Evolutionary conservation across 2,329 filamentous ascomycete genomes (phyloP).

Genomic region (Parascedosporium putredinis): DNA sequence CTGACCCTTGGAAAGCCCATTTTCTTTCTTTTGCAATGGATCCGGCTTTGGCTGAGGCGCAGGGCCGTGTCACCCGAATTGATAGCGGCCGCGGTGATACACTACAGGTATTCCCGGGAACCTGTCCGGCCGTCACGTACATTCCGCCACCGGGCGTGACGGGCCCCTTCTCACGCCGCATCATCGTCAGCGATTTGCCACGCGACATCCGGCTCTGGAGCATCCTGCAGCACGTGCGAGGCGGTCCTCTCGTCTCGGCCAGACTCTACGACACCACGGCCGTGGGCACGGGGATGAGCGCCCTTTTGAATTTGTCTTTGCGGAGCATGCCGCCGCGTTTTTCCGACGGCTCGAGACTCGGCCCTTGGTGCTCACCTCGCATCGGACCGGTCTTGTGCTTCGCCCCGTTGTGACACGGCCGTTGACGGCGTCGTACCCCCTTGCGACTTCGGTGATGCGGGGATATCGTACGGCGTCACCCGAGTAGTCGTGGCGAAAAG

Average conservation of each 20-base stretch:
- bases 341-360: neutral
- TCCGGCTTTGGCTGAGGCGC: no score
- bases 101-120: no score
- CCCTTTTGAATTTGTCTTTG: constrained; percentile 1
- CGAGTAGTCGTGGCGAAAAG: neutral
- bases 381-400: neutral
- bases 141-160: neutral
- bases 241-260: constrained; percentile 1
- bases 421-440: neutral
- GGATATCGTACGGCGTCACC: neutral
- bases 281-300: neutral
- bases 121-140: neutral
- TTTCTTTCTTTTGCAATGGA: no score
- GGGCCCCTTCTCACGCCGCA: neutral
- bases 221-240: neutral
- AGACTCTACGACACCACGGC: neutral
- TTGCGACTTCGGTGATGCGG: neutral
- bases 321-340: neutral
- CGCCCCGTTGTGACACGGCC: neutral
- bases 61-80: no score
- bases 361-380: neutral
- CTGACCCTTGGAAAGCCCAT: no score
- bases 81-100: no score
- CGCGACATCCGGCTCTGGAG: neutral
- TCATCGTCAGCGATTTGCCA: neutral